Conservation (phyloP, 805 yeast genomes). For the Brettanomyces naardenensis region DNA sequence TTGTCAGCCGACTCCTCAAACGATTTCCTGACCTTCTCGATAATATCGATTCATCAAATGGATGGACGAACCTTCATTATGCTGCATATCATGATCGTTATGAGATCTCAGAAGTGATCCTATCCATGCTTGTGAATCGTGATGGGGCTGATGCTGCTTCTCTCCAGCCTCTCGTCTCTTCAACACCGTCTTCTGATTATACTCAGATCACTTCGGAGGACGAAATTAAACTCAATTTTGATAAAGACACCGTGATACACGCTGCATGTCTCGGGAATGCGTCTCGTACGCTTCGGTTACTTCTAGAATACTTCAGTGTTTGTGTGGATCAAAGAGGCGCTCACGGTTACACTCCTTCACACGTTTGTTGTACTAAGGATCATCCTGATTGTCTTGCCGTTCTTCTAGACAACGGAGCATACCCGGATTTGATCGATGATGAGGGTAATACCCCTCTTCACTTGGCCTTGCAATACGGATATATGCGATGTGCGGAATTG, state of each 20-base stretch:
- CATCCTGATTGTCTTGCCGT: constrained; percentile 56
- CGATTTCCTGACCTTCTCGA: constrained; percentile 64
- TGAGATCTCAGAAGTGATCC: constrained; percentile 33
- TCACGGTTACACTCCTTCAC: constrained; percentile 55
- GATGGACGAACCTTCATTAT: constrained; percentile 81
- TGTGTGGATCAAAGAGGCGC: constrained; percentile 40
- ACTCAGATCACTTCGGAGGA: constrained; percentile 26
- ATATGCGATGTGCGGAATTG: constrained; percentile 45
- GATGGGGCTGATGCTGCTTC: constrained; percentile 2
- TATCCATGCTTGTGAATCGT: constrained; percentile 12
- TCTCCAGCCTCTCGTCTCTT: background rate
- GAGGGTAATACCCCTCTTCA: constrained; percentile 82
- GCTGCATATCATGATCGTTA: constrained; percentile 70
- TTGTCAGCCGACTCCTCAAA: constrained; percentile 56
- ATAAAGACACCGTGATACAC: constrained; percentile 61
- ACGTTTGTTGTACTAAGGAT: constrained; percentile 55
- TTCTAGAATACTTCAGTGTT: constrained; percentile 53
- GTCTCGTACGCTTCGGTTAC: constrained; percentile 62
- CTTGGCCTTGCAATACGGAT: constrained; percentile 68
- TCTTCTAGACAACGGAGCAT: constrained; percentile 68
- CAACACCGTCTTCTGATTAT: constrained; percentile 9
- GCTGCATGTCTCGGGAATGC: constrained; percentile 46
- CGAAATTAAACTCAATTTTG: constrained; percentile 38
- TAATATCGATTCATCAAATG: constrained; percentile 60
- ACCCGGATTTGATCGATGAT: constrained; percentile 60